phyloP scores from a whole-genome alignment of 169 alveolate species.

The Plasmodium billcollinsi region DNA sequence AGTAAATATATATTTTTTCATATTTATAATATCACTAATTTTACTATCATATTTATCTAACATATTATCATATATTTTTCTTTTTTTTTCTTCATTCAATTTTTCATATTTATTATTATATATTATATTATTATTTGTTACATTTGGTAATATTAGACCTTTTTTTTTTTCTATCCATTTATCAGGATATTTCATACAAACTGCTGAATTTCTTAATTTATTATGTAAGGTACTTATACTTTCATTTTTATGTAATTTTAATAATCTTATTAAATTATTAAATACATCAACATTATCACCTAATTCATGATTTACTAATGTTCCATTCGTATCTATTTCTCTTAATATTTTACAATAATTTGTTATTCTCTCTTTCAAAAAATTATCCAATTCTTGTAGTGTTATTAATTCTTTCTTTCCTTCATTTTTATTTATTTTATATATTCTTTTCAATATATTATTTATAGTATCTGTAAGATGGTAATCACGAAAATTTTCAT shows the following conservation, averaged over 20 bases:
- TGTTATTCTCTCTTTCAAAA: slow-evolving; percentile 4
- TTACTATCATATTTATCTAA: slow-evolving; percentile 15
- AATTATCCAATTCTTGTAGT: slow-evolving; percentile 12
- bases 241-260: slow-evolving; percentile 13
- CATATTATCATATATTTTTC: not conserved
- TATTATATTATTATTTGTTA: not conserved
- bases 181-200: slow-evolving; percentile 52
- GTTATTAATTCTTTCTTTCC: slow-evolving; percentile 5
- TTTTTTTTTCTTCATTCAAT: slow-evolving; percentile 12
- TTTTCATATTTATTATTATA: not conserved
- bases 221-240: not conserved
- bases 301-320: slow-evolving; percentile 22
- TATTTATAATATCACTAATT: slow-evolving; percentile 2
- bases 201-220: slow-evolving; percentile 48
- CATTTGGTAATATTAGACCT: slow-evolving; percentile 37
- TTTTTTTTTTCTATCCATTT: slow-evolving; percentile 41
- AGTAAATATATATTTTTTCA: not conserved
- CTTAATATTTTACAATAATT: slow-evolving; percentile 28
- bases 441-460: slow-evolving; percentile 23
- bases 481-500: slow-evolving; percentile 16
- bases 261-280: slow-evolving; percentile 24
- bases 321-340: slow-evolving; percentile 48
- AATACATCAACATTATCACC: slow-evolving; percentile 21
- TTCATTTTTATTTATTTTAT: slow-evolving; percentile 1
- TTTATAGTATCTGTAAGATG: slow-evolving; percentile 21